These are phyloP conservation scores for Ophiocordyceps camponoti-rufipedis DNA, from an alignment of 2,329 filamentous ascomycete genomes.

Conservation along the genomic window DNA sequence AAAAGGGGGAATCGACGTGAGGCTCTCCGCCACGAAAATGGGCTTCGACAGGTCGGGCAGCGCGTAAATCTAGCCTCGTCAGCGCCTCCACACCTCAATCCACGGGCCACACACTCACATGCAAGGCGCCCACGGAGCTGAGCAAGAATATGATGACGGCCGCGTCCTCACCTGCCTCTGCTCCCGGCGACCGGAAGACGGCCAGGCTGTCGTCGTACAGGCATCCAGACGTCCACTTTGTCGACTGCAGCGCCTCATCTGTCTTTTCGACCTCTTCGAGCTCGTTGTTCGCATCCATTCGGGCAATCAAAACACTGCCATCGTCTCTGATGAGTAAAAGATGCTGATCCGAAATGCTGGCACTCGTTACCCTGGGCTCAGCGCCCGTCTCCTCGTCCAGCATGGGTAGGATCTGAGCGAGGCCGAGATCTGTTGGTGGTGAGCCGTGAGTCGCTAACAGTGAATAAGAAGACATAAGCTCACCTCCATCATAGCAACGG, in stretches of 20 bases:
- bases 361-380: slow-evolving; percentile 60
- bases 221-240: slow-evolving; percentile 69
- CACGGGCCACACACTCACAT: slow-evolving; percentile 32
- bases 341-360: slow-evolving; percentile 76
- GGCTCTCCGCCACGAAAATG: slow-evolving; percentile 55
- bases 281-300: slow-evolving; percentile 62
- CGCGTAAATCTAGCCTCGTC: slow-evolving; percentile 44
- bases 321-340: slow-evolving; percentile 72
- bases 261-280: slow-evolving; percentile 62
- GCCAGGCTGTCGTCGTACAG: slow-evolving; percentile 54
- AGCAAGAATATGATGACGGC: slow-evolving; percentile 58
- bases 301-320: slow-evolving; percentile 57
- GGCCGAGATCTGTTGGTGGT: slow-evolving; percentile 49
- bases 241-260: slow-evolving; percentile 34
- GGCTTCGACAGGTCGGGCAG: slow-evolving; percentile 55
- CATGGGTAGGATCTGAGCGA: slow-evolving; percentile 85
- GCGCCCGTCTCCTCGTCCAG: slow-evolving; percentile 75
- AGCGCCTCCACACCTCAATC: neutral
- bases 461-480: slow-evolving; percentile 15
- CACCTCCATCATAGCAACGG: slow-evolving; percentile 76
- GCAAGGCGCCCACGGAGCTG: slow-evolving; percentile 52
- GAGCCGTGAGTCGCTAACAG: slow-evolving; percentile 1
- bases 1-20: slow-evolving; percentile 61
- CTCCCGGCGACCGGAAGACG: slow-evolving; percentile 26
- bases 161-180: slow-evolving; percentile 25